phyloP scores from a whole-genome alignment of 345 rosid genomes.

The Euclidium syriacum region DNA sequence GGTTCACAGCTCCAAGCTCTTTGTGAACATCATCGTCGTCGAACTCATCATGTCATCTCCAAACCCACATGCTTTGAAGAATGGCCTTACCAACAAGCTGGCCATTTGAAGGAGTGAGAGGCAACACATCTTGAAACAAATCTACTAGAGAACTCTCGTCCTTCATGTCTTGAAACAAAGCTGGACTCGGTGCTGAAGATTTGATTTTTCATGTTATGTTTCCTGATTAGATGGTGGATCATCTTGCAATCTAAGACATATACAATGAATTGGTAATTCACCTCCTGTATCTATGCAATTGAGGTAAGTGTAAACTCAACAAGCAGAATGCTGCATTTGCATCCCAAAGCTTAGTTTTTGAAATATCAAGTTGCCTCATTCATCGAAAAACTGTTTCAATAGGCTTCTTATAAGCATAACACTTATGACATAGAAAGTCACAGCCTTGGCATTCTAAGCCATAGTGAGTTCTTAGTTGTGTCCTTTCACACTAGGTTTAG shows the following conservation, averaged over 20 bases:
- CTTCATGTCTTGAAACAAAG: not conserved
- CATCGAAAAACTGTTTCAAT: slow-evolving; percentile 16
- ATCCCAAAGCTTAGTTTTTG: not conserved
- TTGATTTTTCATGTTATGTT: no score
- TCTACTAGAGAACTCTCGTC: no score
- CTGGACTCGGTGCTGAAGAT: no score
- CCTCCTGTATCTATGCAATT: no score
- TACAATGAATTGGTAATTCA: no score
- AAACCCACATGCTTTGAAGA: slow-evolving; percentile 87
- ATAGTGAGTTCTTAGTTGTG: not conserved
- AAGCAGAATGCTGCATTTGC: no score
- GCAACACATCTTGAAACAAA: slow-evolving; percentile 38
- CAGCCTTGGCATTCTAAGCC: not conserved
- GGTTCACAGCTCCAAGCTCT: slow-evolving; percentile 14
- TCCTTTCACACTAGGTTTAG: not conserved
- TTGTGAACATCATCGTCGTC: slow-evolving; percentile 79
- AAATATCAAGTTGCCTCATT: not conserved
- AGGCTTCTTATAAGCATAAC: slow-evolving; percentile 57
- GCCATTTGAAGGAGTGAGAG: slow-evolving; percentile 49
- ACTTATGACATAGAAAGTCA: slow-evolving; percentile 90
- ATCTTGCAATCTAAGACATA: no score
- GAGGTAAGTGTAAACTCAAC: no score
- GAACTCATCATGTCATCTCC: slow-evolving; percentile 75
- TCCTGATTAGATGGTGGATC: no score
- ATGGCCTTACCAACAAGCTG: slow-evolving; percentile 72